Base-by-base conservation (phyloP, 1,284 basidiomycete species). In the Naganishia sp. region DNA sequence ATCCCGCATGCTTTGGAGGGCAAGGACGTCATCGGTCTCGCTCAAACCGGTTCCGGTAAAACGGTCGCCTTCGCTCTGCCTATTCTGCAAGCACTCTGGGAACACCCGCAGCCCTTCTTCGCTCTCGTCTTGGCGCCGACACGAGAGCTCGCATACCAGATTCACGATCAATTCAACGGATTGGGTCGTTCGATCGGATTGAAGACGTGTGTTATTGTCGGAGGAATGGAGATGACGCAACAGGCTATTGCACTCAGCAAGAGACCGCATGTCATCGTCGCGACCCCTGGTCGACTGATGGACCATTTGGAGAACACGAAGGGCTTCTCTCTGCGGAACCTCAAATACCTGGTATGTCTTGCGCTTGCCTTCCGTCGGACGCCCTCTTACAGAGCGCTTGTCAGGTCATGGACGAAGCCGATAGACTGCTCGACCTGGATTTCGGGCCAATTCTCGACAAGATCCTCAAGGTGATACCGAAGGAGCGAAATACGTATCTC, bases 271-370 rank as follows among this genome's bases (percentile, higher is more conserved):
- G 85, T 99, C 54, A 86, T 99, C 50, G 93, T 99, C n/a, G 95
- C 94, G 31, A 99, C 96, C 0, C 96, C 96, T 0, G 96, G 96
- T 70, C 87, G 96, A 68, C 81, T 99, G 73, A 86, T 94, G 74
- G 93, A 98, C 78, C 96, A 99, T 79, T 81, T 99, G 56, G 94
- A 99, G 78, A 95, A 95, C 75, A 99, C 96, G 3, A 99, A 99
- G 78, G 96, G 96, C 0, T 99, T 99, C 80, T 93, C 88, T 72
- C 79, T 99, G 72, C 85, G 92, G 72, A 85, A 82, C 15, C 81
- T 99, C 65, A 91, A 94, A 78, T 99, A 94, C 77, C 80, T 99
- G 74, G 96, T 96, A 72, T 68, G 87, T 79, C 23, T 7, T 66
- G 21, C 9, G 23, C 13, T 9, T 54, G 23, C 68, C 15, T 11